A percentile compares a stretch with the other conserved stretches of the same genome.
phyloP scores from a whole-genome alignment of 83 land plant species.

The Diphasiastrum complanatum region DNA sequence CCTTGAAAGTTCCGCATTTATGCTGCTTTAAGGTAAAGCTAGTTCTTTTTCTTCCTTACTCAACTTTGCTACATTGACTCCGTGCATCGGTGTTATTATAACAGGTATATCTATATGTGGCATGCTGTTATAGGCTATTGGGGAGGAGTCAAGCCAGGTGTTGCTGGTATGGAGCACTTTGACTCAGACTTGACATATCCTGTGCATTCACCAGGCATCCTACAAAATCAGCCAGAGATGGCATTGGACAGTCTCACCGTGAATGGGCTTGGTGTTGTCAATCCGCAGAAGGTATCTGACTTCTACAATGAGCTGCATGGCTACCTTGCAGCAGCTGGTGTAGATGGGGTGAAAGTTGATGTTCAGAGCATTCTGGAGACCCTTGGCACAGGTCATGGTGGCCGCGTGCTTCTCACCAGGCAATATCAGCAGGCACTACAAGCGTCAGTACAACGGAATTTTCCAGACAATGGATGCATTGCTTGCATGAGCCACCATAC shows the following conservation, averaged over 20 bases:
- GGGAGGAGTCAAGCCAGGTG: slow-evolving; percentile 57
- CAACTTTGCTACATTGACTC: neutral
- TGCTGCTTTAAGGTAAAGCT: no score
- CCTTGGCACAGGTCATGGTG: slow-evolving; percentile 47
- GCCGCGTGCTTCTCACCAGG: slow-evolving; percentile 48
- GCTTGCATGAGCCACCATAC: slow-evolving; percentile 58
- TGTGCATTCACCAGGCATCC: slow-evolving; percentile 48
- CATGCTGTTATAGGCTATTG: slow-evolving; percentile 67
- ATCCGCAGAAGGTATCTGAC: slow-evolving; percentile 37
- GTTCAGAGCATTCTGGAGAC: slow-evolving; percentile 55
- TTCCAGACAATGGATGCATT: slow-evolving; percentile 42
- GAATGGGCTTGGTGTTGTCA: slow-evolving; percentile 53
- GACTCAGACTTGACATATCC: slow-evolving; percentile 49
- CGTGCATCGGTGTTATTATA: neutral
- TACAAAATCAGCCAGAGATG: slow-evolving; percentile 56
- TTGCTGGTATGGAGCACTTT: slow-evolving; percentile 51
- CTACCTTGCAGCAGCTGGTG: slow-evolving; percentile 39
- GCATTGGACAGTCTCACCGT: slow-evolving; percentile 63
- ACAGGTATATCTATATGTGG: slow-evolving; percentile 60
- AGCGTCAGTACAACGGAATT: slow-evolving; percentile 36
- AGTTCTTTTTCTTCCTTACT: neutral
- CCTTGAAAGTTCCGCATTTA: no score
- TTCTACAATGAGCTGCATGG: slow-evolving; percentile 54
- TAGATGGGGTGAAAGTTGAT: slow-evolving; percentile 71
- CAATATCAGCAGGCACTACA: slow-evolving; percentile 44